Evolutionary conservation across 192 early-diverging fungal genomes (phyloP).

Genomic region (Entophlyctis luteolus): DNA sequence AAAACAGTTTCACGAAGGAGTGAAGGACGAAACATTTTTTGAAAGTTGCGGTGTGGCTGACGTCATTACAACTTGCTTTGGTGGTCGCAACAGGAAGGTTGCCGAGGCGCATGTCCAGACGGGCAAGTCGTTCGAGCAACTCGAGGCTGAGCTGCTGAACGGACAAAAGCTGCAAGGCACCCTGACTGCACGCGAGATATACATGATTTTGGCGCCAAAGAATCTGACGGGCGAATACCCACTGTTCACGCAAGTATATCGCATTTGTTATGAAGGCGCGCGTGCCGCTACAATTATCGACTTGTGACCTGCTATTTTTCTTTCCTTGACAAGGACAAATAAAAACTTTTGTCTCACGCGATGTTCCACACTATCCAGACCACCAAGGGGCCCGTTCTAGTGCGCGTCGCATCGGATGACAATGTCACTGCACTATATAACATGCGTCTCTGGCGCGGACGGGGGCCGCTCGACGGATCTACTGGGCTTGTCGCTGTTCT

Average conservation of each 20-base stretch:
- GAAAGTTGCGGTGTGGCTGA: constrained; percentile 97
- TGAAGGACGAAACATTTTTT: constrained; percentile 93
- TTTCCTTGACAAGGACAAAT: background rate
- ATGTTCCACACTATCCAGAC: background rate
- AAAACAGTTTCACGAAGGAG: constrained; percentile 71
- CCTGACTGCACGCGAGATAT: constrained; percentile 80
- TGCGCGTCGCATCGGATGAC: background rate
- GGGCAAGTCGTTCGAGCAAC: constrained; percentile 85
- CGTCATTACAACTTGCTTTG: constrained; percentile 90
- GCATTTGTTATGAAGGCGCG: constrained; percentile 78
- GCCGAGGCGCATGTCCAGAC: constrained; percentile 87
- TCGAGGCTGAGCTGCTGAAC: constrained; percentile 90
- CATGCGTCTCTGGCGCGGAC: background rate
- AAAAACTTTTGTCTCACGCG: background rate
- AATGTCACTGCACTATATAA: background rate
- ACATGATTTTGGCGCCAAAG: constrained; percentile 69
- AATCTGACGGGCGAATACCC: constrained; percentile 64
- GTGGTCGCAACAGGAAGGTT: constrained; percentile 91
- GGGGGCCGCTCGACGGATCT: background rate
- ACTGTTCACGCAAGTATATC: constrained; percentile 90
- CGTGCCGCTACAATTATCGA: constrained; percentile 69
- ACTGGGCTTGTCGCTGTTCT: no score
- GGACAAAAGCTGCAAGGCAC: constrained; percentile 98
- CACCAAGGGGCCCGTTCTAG: background rate
- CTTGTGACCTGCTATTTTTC: constrained; percentile 13